Evolutionary conservation across 257 asterid genomes (phyloP).

Genomic region (Solanum stenotomum): DNA sequence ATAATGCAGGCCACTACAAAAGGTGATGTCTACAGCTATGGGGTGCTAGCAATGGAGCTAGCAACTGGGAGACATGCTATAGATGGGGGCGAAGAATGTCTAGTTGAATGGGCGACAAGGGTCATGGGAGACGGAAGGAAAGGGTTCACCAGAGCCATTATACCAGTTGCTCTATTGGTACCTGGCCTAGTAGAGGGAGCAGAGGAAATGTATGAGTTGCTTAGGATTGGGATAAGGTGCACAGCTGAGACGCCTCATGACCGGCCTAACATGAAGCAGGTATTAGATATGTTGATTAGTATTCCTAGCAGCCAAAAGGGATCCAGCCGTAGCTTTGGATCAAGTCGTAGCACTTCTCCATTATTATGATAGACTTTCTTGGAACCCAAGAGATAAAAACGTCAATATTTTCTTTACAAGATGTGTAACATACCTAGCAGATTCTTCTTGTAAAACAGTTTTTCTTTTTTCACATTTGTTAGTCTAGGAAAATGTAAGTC

Average conservation of each 20-base stretch:
- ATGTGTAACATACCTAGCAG: neutral
- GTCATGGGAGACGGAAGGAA: conserved; percentile 58
- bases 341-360: conserved; percentile 20
- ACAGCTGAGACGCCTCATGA: conserved; percentile 54
- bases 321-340: conserved; percentile 15
- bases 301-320: conserved; percentile 30
- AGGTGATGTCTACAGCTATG: conserved; percentile 91
- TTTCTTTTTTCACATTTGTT: neutral
- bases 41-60: conserved; percentile 85
- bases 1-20: conserved; percentile 91
- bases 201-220: conserved; percentile 61
- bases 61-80: conserved; percentile 87
- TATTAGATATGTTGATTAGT: conserved; percentile 57
- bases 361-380: neutral
- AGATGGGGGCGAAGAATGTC: conserved; percentile 88
- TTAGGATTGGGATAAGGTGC: conserved; percentile 71
- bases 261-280: conserved; percentile 94
- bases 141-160: conserved; percentile 17
- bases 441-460: neutral
- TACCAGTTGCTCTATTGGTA: conserved; percentile 50
- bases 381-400: neutral
- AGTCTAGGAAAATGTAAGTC: neutral
- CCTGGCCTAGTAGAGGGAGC: conserved; percentile 70
- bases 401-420: neutral
- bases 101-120: conserved; percentile 85